Base-by-base conservation (phyloP, 768 basidiomycete species). In the Steccherinum ochraceum region DNA sequence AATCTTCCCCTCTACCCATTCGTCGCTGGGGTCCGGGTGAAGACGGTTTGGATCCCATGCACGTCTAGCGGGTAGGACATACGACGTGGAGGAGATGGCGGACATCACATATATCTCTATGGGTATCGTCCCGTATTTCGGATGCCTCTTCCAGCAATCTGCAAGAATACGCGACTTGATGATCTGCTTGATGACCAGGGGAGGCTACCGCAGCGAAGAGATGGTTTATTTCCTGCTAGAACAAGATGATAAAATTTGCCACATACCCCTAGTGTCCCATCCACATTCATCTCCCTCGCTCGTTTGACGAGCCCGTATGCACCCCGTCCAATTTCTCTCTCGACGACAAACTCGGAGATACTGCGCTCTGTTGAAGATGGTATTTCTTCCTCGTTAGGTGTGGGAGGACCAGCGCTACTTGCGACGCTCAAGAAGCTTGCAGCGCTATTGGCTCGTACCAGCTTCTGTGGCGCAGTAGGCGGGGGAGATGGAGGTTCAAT, bases 101-200 rank as follows among this genome's bases (percentile, higher is more conserved):
- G 89, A 89, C 90, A 93, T 89, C 63, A 93, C 89, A 64, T 88
- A 89, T 21, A 95, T 95, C 71, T 99, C 96, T 72, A 98, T 95
- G 13, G 96, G 95, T 61, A 98, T 96, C 5, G 96, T 96, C 51
- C 95, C 95, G 65, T 89, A 80, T 55, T 86, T 81, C 40, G 89
- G 88, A 65, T 99, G 95, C 62, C 89, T 90, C 73, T 98, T 98
- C 96, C 96, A 99, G 68, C 95, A 98, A 71, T 99, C 95, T 24
- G 95, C 95, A 48, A 99, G 79, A 53, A 99, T 99, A 47, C 96
- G 89, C 44, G 91, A 93, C 69, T 98, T 98, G 74, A 98, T 94
- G 62, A 98, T 86, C 68, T 96, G 94, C 64, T 99, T 99, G 69
- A 99, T 93, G 60, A 99, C 86, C 53, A 96, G 71, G 30, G 88